Evolutionary conservation across 2,329 filamentous ascomycete species (phyloP).

Genomic region (Diaporthe australafricana): DNA sequence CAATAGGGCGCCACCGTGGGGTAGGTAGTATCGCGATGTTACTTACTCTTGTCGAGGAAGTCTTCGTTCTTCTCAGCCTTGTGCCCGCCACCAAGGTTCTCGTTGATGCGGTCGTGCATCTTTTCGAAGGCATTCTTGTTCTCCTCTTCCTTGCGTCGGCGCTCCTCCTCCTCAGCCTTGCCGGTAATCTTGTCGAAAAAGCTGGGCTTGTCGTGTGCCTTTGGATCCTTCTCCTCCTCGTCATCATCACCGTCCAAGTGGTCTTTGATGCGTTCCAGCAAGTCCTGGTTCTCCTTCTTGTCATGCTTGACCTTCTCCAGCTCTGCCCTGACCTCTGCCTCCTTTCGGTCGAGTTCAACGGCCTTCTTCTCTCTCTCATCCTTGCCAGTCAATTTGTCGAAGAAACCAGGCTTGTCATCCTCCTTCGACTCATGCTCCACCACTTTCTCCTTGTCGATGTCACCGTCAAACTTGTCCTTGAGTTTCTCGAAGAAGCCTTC

Average conservation of each 20-base stretch:
- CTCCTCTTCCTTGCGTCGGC: slow-evolving; percentile 32
- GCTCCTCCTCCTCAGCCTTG: slow-evolving; percentile 34
- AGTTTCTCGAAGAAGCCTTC: slow-evolving; percentile 26
- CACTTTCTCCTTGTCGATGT: slow-evolving; percentile 26
- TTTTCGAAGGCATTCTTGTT: slow-evolving; percentile 26
- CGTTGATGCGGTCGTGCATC: slow-evolving; percentile 72
- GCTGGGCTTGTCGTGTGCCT: slow-evolving; percentile 12
- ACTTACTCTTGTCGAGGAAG: slow-evolving; percentile 78
- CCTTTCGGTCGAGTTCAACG: slow-evolving; percentile 25
- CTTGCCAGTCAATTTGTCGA: slow-evolving; percentile 34
- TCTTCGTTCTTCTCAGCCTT: slow-evolving; percentile 87
- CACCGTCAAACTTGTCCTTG: slow-evolving; percentile 25
- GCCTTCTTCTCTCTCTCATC: slow-evolving; percentile 33
- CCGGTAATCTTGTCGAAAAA: slow-evolving; percentile 34
- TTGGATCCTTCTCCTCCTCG: slow-evolving; percentile 7
- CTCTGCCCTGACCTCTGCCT: slow-evolving; percentile 29
- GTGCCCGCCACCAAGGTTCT: slow-evolving; percentile 76
- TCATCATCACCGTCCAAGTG: slow-evolving; percentile 6
- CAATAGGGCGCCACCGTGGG: too few relatives aligned
- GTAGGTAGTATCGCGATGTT: not conserved
- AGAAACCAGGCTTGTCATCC: slow-evolving; percentile 18
- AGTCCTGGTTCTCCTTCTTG: slow-evolving; percentile 35
- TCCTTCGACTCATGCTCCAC: not conserved
- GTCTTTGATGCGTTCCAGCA: slow-evolving; percentile 32
- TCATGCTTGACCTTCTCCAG: slow-evolving; percentile 27